Evolutionary conservation across 2,329 filamentous ascomycete genomes (phyloP), one percentile per base, ranked within the genome.

Genomic region (Zalaria sp.): DNA sequence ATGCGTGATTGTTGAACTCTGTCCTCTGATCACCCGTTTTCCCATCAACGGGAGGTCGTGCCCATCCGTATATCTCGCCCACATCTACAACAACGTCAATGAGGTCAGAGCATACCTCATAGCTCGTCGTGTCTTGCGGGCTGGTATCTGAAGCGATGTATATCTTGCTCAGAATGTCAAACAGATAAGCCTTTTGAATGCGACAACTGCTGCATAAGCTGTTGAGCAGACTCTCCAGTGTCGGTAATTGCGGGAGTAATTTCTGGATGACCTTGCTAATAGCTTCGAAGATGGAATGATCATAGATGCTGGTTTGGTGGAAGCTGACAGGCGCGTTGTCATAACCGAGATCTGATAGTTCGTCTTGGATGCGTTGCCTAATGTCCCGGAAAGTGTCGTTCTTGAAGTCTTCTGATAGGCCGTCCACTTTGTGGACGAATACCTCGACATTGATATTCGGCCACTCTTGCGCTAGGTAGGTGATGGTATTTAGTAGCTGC

Each of bases 241-340:
- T 93, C 4, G 87, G 85, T 5, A 98, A 75, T 47, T 93, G 84
- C 1, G 91, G 89, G 40, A 98, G 89, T 27, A 98, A 75, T 61
- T 95, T 95, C 63, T 98, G 91, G 49, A 98, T 94, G 48, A 98
- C 89, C 62, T 95, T 95, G 67, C 82, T 89, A 60, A 98, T 95
- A 39, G 91, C 91, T 63, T 98, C 91, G 58, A 96, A 98, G 56
- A 94, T 94, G 54, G 83, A 93, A 64, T 95, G 89, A 61, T 98
- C 91, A 69, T 96, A 98, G 59, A 98, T 98, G 57, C 83, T 93
- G 9, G 91, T 98, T 43, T 94, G 78, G 60, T 98, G 89, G 64
- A 94, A 98, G 45, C 83, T 88, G 48, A 98, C 84, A 1, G 86
- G 85, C 1, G 87, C 85, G 56, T 94, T 93, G 57, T 94, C 89